Conservation (phyloP, 2,329 filamentous ascomycete species). For the Penicillium sp. region DNA sequence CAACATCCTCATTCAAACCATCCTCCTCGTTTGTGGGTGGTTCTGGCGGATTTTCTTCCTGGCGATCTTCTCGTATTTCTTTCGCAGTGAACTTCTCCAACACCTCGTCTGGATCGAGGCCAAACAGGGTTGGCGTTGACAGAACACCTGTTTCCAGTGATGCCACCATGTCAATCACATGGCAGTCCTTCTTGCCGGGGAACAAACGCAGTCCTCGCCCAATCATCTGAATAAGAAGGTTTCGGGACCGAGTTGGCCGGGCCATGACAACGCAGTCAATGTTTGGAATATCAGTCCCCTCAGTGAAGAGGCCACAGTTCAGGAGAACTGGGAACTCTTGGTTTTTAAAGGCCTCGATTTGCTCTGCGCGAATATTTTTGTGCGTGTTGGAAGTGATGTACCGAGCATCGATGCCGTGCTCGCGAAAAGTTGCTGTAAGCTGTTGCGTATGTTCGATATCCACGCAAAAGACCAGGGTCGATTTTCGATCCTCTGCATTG, state of each 20-base stretch:
- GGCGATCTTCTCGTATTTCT: conserved; percentile 59
- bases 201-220: conserved; percentile 87
- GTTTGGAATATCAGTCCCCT: conserved; percentile 97
- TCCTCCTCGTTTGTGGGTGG: conserved; percentile 27
- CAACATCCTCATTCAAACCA: conserved; percentile 40
- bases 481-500: conserved; percentile 73
- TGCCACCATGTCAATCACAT: conserved; percentile 95
- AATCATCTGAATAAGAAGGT: conserved; percentile 96
- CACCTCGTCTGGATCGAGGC: conserved; percentile 81
- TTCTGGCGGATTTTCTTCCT: conserved; percentile 33
- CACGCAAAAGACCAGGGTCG: conserved; percentile 92
- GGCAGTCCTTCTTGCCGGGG: conserved; percentile 81
- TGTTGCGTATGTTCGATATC: conserved; percentile 80
- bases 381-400: conserved; percentile 85
- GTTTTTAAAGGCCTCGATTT: conserved; percentile 74
- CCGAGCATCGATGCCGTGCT: conserved; percentile 77
- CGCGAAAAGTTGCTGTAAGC: conserved; percentile 76
- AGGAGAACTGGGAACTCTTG: conserved; percentile 83
- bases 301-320: conserved; percentile 95
- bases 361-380: conserved; percentile 67
- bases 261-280: conserved; percentile 91
- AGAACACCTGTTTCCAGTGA: conserved; percentile 82
- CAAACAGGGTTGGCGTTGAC: conserved; percentile 89
- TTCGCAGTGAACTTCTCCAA: conserved; percentile 68
- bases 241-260: conserved; percentile 87